These are phyloP conservation scores for Hymenoscyphus albidus DNA, from an alignment of 2,329 filamentous ascomycete genomes.

Conservation along the genomic window DNA sequence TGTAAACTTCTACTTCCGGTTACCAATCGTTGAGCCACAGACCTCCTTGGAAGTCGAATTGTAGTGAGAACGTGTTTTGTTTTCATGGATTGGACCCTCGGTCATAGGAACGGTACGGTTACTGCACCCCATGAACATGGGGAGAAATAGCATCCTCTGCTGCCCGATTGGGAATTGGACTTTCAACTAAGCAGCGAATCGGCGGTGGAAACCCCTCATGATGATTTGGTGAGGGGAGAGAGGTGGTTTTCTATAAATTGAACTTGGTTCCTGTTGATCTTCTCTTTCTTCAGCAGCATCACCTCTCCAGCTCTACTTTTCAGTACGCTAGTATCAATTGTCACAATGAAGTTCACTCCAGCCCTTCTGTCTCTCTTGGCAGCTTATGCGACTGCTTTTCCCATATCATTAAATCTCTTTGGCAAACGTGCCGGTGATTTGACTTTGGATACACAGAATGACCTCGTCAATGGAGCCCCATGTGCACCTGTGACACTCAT, in stretches of 20 bases:
- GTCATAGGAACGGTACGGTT: neutral
- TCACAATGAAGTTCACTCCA: slow-evolving; percentile 4
- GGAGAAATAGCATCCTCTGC: neutral
- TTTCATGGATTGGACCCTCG: neutral
- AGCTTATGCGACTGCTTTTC: slow-evolving; percentile 4
- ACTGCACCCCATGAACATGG: neutral
- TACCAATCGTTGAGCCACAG: neutral
- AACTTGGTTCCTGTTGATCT: neutral
- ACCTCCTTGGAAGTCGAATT: neutral
- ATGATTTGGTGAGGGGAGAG: neutral
- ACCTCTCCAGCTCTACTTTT: neutral
- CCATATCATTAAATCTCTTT: neutral
- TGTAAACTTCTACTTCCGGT: neutral
- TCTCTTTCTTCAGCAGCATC: neutral
- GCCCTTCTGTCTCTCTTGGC: slow-evolving; percentile 3
- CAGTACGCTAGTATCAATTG: neutral
- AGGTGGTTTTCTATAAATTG: neutral
- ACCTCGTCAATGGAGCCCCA: slow-evolving; percentile 25
- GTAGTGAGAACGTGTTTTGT: neutral
- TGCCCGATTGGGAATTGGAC: neutral
- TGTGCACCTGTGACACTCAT: slow-evolving; percentile 49
- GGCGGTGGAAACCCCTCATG: neutral
- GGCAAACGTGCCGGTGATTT: slow-evolving; percentile 2
- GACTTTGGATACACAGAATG: slow-evolving; percentile 18
- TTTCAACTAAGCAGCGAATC: neutral